Evolutionary conservation across 2,329 filamentous ascomycete species (phyloP), one percentile per base, ranked within the genome.

Genomic region (Epichloe amarillans): DNA sequence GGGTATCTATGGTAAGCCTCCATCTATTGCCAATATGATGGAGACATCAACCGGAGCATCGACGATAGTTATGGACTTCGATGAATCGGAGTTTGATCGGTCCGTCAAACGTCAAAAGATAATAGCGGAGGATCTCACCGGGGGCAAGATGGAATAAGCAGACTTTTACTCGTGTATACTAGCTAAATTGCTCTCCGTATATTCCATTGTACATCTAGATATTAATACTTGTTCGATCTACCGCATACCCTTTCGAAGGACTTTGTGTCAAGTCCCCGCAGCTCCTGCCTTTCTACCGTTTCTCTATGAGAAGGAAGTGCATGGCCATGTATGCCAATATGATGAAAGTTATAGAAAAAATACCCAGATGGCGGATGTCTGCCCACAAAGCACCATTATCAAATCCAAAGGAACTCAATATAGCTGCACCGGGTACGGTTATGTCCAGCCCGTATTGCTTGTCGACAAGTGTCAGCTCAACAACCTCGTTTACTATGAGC

Each of bases 371-470:
- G 48, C 85, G 72, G 26, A 93, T 81, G 66, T 98, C 93, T 43
- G 72, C 71, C 90, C 89, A 96, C 51, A 95, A 75, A 0, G 88
- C 88, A 53, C 82, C 74, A 30, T 90, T 94, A 62, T 95, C 78
- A 66, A 98, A 98, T 1, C 93, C 93, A 66, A 98, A 98, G 0
- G 86, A 88, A 66, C 87, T 95, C 50, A 98, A 71, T 57, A 98
- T 98, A 0, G 89, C 88, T 1, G 91, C 89, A 36, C 93, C 93
- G 0, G 93, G 93, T 0, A 98, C 89, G 49, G 93, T 91, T 55
- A 98, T 98, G 61, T 97, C 89, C 5, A 98, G 79, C 5, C 93
- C 93, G 57, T 95, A 96, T 68, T 97, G 94, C 67, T 93, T 84
- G 65, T 98, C 93, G 41, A 94, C 80, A 26, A 98, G 77, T 0